Conservation (phyloP, 208 protist genomes). For the Porcisia deanei region DNA sequence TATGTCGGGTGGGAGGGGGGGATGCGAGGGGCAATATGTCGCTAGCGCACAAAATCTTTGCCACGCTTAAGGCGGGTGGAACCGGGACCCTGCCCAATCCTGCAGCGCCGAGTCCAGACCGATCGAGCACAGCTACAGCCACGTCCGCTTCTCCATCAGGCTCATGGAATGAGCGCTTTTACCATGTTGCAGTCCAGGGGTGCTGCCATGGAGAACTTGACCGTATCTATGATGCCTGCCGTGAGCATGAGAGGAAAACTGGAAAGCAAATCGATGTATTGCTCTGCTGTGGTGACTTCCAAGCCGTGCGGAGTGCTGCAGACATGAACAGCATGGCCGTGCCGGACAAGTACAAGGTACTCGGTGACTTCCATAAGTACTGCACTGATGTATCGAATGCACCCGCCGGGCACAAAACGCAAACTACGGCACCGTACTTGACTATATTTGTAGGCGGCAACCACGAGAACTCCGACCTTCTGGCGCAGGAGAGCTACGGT, state of each 20-base stretch:
- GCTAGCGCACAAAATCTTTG: conserved; percentile 30
- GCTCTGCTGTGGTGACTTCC: conserved; percentile 98
- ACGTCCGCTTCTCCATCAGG: conserved; percentile 11
- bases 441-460: conserved; percentile 99
- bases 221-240: conserved; percentile 93
- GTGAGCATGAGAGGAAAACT: conserved; percentile 70
- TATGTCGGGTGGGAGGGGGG: not conserved
- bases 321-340: conserved; percentile 96
- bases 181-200: conserved; percentile 95
- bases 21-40: conserved; percentile 16
- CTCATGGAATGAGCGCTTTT: conserved; percentile 33
- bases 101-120: not conserved
- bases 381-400: conserved; percentile 54
- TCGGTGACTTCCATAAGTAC: conserved; percentile 97
- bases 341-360: conserved; percentile 93
- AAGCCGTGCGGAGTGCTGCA: conserved; percentile 91
- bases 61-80: conserved; percentile 21
- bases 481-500: conserved; percentile 95
- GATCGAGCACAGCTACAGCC: not conserved
- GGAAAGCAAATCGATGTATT: conserved; percentile 95
- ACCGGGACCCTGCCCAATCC: not conserved
- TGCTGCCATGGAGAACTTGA: conserved; percentile 98
- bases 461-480: conserved; percentile 97
- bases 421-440: conserved; percentile 90
- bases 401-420: not conserved